phyloP scores from a whole-genome alignment of 495 filamentous ascomycete genomes.

The Delitschia confertaspora region DNA sequence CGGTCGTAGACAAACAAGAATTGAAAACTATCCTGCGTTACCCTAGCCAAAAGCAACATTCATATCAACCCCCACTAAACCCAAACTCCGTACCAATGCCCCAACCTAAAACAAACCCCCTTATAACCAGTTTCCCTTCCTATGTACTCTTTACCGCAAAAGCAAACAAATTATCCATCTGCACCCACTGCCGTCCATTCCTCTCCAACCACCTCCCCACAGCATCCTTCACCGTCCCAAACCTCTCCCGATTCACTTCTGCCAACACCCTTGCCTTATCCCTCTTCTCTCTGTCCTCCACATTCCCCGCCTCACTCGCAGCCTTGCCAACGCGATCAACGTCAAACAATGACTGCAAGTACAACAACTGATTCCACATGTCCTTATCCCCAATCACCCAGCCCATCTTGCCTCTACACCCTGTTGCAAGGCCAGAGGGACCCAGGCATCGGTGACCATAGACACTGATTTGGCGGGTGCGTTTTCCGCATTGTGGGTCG shows the following conservation, averaged over 20 bases:
- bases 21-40: too few species aligned
- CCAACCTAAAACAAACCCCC: neutral
- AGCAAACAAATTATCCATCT: conserved; percentile 84
- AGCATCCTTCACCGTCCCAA: conserved; percentile 63
- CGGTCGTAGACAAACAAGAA: too few species aligned
- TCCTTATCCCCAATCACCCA: conserved; percentile 83
- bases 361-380: conserved; percentile 89
- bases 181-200: conserved; percentile 91
- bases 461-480: conserved; percentile 85
- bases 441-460: conserved; percentile 86
- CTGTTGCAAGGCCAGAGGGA: conserved; percentile 67
- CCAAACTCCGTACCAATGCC: too few species aligned
- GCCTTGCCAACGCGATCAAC: conserved; percentile 66
- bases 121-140: neutral
- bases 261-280: conserved; percentile 63
- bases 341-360: conserved; percentile 78
- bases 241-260: conserved; percentile 69
- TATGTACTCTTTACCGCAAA: conserved; percentile 43
- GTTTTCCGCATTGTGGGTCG: conserved; percentile 74
- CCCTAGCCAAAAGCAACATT: too few species aligned
- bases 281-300: conserved; percentile 31
- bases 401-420: conserved; percentile 78
- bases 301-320: conserved; percentile 36
- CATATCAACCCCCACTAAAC: too few species aligned
- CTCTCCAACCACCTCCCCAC: conserved; percentile 84